Conservation (phyloP, 345 rosid genomes). For the Isatis tinctoria region DNA sequence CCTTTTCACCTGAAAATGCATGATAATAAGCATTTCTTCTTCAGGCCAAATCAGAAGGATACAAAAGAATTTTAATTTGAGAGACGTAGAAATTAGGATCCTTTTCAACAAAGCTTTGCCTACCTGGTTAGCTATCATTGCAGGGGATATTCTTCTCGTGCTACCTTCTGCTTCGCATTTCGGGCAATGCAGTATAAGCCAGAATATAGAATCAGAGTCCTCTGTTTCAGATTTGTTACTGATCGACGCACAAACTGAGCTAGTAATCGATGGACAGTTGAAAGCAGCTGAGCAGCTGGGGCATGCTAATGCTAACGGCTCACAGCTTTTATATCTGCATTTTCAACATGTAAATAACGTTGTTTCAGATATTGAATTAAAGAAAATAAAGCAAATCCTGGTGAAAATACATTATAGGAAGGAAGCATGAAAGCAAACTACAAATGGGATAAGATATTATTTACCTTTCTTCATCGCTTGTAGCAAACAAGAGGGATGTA, state of each 20-base stretch:
- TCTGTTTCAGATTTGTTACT: constrained; percentile 44
- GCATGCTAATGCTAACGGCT: constrained; percentile 70
- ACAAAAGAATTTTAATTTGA: too few relatives aligned
- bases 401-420: not conserved
- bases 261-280: constrained; percentile 63
- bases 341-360: not conserved
- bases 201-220: constrained; percentile 46
- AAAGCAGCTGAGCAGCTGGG: constrained; percentile 78
- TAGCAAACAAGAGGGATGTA: constrained; percentile 51
- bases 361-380: not conserved
- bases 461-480: constrained; percentile 80
- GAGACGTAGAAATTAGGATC: too few relatives aligned
- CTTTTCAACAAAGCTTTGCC: not conserved
- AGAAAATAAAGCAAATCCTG: not conserved
- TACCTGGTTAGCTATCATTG: constrained; percentile 90
- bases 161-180: constrained; percentile 68
- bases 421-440: not conserved
- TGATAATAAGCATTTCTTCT: not conserved
- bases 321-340: constrained; percentile 73
- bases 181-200: constrained; percentile 68
- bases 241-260: constrained; percentile 41
- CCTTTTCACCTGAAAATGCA: constrained; percentile 68
- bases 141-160: constrained; percentile 58
- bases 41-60: too few relatives aligned
- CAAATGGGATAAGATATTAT: not conserved